phyloP scores from a whole-genome alignment of 176 grass and related monocot species.

The Themeda triandra region DNA sequence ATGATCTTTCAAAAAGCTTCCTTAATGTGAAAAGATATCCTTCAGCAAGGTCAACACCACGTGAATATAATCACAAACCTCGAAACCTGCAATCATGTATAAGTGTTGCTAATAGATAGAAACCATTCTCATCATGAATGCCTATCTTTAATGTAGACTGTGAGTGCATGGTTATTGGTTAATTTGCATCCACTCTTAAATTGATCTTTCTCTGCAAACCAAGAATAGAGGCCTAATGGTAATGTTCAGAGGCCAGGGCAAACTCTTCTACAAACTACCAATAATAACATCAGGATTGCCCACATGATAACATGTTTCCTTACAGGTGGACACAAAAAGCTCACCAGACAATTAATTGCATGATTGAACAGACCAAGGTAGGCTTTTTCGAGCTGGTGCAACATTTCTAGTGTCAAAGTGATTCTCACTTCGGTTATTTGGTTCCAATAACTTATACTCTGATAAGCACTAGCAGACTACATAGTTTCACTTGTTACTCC shows the following conservation, averaged over 20 bases:
- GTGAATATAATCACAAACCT: conserved; percentile 96
- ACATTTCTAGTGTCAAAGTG: not conserved
- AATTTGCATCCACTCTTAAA: not conserved
- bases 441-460: conserved; percentile 6
- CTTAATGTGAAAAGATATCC: conserved; percentile 79
- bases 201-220: not conserved
- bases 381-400: not conserved
- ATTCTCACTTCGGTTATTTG: not conserved
- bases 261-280: not conserved
- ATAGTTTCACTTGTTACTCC: not conserved
- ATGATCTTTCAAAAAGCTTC: conserved; percentile 84
- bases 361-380: not conserved
- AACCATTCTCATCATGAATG: not conserved
- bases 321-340: not conserved
- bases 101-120: conserved; percentile 14
- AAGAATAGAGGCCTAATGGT: not conserved
- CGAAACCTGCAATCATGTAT: conserved; percentile 51
- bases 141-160: not conserved
- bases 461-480: not conserved
- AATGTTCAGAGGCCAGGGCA: not conserved
- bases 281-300: not conserved
- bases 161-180: not conserved
- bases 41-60: conserved; percentile 90
- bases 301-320: not conserved
- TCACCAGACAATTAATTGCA: conserved; percentile 1